Evolutionary conservation across 1,284 basidiomycete genomes (phyloP), one percentile per base, ranked within the genome.

Genomic region (Apiotrichum sp.): DNA sequence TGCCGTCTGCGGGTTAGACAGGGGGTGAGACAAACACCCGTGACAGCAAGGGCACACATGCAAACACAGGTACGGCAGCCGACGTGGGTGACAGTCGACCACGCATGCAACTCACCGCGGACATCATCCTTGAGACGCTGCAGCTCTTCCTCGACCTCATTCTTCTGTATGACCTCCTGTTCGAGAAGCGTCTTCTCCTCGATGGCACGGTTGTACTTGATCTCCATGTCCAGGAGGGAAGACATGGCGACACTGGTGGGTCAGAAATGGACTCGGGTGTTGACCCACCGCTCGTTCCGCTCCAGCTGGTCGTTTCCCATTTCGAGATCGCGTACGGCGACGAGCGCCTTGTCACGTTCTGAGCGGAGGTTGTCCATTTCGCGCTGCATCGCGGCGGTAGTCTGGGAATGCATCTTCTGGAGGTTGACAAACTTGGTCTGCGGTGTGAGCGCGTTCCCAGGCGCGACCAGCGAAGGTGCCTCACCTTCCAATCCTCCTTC

Each of bases 121-220:
- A 98, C 77, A 71, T 98, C 93, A 70, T 98, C 96, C 74, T 86
- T 93, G 55, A 96, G 75, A 44, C 96, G 82, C 75, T 98, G 96
- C 51, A 82, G 84, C 69, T 96, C 89, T 73, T 96, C 93, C 70
- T 98, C 93, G 39, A 97, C 72, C 60, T 82, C 85, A 3, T 89
- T 87, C 76, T 93, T 95, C 73, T 88, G 87, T 44, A 97, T 78
- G n/a, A 98, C 79, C 71, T 99, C 96, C 65, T 98, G 91, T 74
- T 99, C 96, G 36, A 98, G 81, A 45, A 98, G 77, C 48, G 96
- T 97, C 76, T 97, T 98, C 78, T 97, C 90, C 75, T 99, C 96
- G 50, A 98, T 80, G 1, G 88, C 88, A 58, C 86, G 84, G 62
- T 92, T 86, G 78, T 98, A 97, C 71, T 87, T 91, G 61, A 83